Base-by-base conservation (phyloP, 768 basidiomycete species). In the Mycena chlorophos region DNA sequence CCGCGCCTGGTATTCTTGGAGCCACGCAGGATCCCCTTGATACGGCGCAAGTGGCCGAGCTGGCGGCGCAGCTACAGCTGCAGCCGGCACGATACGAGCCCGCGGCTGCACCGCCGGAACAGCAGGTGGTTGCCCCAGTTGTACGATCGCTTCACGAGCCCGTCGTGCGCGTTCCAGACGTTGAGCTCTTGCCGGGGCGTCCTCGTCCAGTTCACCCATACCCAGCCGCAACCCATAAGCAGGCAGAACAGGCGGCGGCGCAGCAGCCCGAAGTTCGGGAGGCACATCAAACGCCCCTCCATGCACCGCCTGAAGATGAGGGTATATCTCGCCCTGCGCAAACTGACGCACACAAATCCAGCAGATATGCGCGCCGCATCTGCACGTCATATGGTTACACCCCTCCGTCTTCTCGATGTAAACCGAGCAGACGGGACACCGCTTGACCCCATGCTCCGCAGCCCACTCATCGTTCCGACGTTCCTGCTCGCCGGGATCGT, bases 371-470 rank as follows among this genome's bases (percentile, higher is more conserved):
- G 73, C 73, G 3, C 76, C 75, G 61, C 82, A 84, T 51, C 54
- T 68, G 63, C 83, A 85, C 2, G 63, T 56, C 69, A 84, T 77
- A 63, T 83, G 82, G 63, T 84, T 82, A 66, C 83, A 85, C 0
- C 82, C 83, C 23, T 71, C 78, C 4, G 58, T 73, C 64, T 82
- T 84, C 64, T 81, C 72, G 39, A 83, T 78, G 63, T 69, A 71
- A 5, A 75, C 68, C 0, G 58, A 60, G 57, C 82, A 85, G 13
- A 61, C 52, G 1, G 82, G 80, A 54, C 83, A 85, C 43, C 69
- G 69, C 66, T 79, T 79, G 30, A 73, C 75, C 5, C 75, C 74
- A 19, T 69, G 65, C 17, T 45, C 53, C 17, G 49, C 43, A 0
- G 78, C 76, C 72, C 80, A 78, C 46, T 66, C 64, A 23, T 74